Evolutionary conservation across 352 stramenopile genomes (phyloP).

Genomic region (Saprolegnia parasitica): DNA sequence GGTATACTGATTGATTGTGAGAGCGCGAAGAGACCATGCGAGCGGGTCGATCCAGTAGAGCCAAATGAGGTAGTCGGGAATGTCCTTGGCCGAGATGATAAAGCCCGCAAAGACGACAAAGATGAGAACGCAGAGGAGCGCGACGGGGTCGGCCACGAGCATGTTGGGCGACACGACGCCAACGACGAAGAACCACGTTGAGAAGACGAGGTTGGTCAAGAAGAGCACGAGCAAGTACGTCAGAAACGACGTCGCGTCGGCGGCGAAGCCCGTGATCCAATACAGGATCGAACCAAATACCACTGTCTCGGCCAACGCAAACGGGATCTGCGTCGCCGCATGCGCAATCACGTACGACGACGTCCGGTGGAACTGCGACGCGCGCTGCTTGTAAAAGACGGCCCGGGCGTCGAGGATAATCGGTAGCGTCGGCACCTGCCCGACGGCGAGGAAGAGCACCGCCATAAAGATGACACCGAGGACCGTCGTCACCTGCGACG

Average conservation of each 20-base stretch:
- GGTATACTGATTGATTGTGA: constrained; percentile 35
- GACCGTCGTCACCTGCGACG: constrained; percentile 51
- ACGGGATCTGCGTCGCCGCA: constrained; percentile 47
- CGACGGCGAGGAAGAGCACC: constrained; percentile 83
- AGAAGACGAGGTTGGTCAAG: constrained; percentile 64
- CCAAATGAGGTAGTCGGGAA: constrained; percentile 58
- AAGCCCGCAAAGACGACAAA: constrained; percentile 62
- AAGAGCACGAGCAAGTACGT: constrained; percentile 66
- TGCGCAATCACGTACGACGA: constrained; percentile 70
- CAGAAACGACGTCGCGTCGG: constrained; percentile 39
- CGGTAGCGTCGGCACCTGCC: constrained; percentile 70
- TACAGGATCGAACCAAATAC: constrained; percentile 86
- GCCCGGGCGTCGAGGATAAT: constrained; percentile 67
- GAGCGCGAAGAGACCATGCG: constrained; percentile 44
- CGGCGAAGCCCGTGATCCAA: constrained; percentile 80
- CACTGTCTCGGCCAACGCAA: constrained; percentile 63
- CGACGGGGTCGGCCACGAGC: constrained; percentile 45
- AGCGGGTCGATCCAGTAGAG: constrained; percentile 72
- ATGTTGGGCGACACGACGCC: constrained; percentile 38
- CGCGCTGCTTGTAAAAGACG: constrained; percentile 87
- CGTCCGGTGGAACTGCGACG: constrained; percentile 84
- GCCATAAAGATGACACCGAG: constrained; percentile 85
- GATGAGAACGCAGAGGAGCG: constrained; percentile 41
- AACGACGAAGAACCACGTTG: constrained; percentile 54
- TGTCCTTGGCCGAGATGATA: constrained; percentile 45